Evolutionary conservation across 2,329 filamentous ascomycete species (phyloP), one percentile per base, ranked within the genome.

Genomic region (Graphiopsis chlorocephala): DNA sequence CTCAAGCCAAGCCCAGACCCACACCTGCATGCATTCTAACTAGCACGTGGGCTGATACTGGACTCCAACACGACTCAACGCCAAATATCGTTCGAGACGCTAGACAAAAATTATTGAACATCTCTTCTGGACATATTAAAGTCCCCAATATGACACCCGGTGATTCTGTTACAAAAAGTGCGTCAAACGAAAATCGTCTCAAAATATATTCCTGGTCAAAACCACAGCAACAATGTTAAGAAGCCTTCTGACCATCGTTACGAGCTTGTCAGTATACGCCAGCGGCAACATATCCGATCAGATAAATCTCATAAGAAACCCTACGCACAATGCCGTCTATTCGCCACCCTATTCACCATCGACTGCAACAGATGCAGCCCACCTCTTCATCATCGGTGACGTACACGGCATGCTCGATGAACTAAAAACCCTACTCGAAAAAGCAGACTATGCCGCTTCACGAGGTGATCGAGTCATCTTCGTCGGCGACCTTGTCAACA

Each of bases 331-430:
- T 31, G 48, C 35, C 6, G 25, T 17, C 20, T 55, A 55, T 25
- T 62, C 47, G 33, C 60, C 60, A 53, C 31, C 60, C 2, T 62
- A 55, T 33, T 12, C 25, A 26, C 48, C 60, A 23, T 8, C 60
- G 1, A 10, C 48, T 23, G 2, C 48, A 17, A n/a, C 15, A 1
- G 48, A 45, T 5, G 12, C 31, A 1, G 60, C 38, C 42, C 61
- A 53, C 23, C 38, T 64, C 14, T 4, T 64, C 15, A 28, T 64
- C 61, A 52, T 64, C 23, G 61, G 61, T 17, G 61, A 64, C 59
- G 55, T 64, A 4, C 61, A 64, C 25, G 61, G 61, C 26, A 58
- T 57, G 53, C 38, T 57, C 42, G 42, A 59, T n/a, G 26, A 64
- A 23, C 42, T 64, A 4, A 23, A 58, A 20, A 17, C n/a, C 3